Conservation (phyloP, 768 basidiomycete genomes). For the Rhizopogon salebrosus region DNA sequence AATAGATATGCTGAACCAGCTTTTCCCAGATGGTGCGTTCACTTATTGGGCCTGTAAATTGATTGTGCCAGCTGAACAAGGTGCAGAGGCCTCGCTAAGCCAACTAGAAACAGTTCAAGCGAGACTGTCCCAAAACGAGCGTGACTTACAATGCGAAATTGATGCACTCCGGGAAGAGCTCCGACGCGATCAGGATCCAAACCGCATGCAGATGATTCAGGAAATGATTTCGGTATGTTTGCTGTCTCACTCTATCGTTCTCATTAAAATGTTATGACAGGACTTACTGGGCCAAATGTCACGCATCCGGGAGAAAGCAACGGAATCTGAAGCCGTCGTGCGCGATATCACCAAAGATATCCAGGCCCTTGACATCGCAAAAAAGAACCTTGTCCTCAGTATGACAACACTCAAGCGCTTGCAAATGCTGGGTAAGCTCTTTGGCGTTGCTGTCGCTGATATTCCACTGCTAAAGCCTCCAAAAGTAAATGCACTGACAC, state of each 20-base stretch:
- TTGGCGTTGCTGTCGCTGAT: not conserved
- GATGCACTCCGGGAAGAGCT: slow-evolving; percentile 62
- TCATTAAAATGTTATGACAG: slow-evolving; percentile 34
- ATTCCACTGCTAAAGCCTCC: slow-evolving; percentile 1
- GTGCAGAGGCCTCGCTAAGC: slow-evolving; percentile 67
- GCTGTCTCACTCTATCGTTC: not conserved
- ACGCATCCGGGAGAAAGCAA: slow-evolving; percentile 92
- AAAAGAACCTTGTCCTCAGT: slow-evolving; percentile 84
- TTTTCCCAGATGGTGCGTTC: slow-evolving; percentile 77
- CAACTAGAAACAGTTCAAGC: slow-evolving; percentile 69
- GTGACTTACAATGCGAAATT: slow-evolving; percentile 68
- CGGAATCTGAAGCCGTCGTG: slow-evolving; percentile 95
- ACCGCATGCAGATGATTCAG: slow-evolving; percentile 85
- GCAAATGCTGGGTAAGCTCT: slow-evolving; percentile 83
- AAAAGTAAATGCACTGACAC: slow-evolving; percentile 75
- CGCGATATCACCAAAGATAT: slow-evolving; percentile 95
- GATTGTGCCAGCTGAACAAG: slow-evolving; percentile 1
- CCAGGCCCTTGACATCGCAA: slow-evolving; percentile 87
- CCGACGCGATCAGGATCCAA: slow-evolving; percentile 76
- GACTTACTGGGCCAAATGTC: slow-evolving; percentile 94
- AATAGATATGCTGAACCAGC: slow-evolving; percentile 46
- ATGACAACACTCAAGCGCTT: slow-evolving; percentile 88
- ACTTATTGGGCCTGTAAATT: slow-evolving; percentile 1
- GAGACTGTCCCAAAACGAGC: slow-evolving; percentile 63
- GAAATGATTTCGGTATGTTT: slow-evolving; percentile 86